phyloP scores from a whole-genome alignment of 2,329 filamentous ascomycete species.

The Beauveria caledonica region DNA sequence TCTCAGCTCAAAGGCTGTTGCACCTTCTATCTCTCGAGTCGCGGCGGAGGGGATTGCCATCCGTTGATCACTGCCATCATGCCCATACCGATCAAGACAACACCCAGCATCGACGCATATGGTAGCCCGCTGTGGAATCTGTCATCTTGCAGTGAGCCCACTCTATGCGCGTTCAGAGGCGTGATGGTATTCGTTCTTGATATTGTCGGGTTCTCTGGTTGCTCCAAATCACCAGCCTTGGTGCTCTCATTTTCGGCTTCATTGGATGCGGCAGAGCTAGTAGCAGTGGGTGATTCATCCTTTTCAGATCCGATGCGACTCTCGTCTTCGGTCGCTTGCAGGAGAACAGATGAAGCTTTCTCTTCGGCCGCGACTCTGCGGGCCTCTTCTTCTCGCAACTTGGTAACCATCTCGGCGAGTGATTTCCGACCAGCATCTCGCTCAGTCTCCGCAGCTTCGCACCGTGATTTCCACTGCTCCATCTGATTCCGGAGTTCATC shows the following conservation, averaged over 20 bases:
- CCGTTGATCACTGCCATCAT: constrained; percentile 82
- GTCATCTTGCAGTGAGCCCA: constrained; percentile 33
- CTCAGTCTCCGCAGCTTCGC: constrained; percentile 74
- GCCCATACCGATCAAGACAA: constrained; percentile 72
- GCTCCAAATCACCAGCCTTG: constrained; percentile 20
- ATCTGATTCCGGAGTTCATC: constrained; percentile 72
- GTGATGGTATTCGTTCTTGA: constrained; percentile 44
- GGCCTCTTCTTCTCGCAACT: constrained; percentile 62
- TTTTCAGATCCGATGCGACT: constrained; percentile 11
- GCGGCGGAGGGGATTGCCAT: constrained; percentile 49
- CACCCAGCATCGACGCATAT: constrained; percentile 74
- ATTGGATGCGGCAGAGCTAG: background rate
- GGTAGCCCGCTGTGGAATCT: constrained; percentile 50
- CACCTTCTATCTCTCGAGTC: constrained; percentile 22
- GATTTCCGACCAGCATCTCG: constrained; percentile 63
- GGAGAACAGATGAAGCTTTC: constrained; percentile 30
- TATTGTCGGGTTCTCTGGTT: constrained; percentile 31
- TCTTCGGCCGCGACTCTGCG: constrained; percentile 35
- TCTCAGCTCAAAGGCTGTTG: background rate
- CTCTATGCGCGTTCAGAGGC: constrained; percentile 32
- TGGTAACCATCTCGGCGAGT: constrained; percentile 79
- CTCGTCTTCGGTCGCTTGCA: constrained; percentile 16
- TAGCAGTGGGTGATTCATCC: background rate
- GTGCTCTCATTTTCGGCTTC: background rate
- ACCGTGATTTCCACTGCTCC: constrained; percentile 66